Conservation (phyloP, 108 stramenopile species). For the Craspedostauros australis region DNA sequence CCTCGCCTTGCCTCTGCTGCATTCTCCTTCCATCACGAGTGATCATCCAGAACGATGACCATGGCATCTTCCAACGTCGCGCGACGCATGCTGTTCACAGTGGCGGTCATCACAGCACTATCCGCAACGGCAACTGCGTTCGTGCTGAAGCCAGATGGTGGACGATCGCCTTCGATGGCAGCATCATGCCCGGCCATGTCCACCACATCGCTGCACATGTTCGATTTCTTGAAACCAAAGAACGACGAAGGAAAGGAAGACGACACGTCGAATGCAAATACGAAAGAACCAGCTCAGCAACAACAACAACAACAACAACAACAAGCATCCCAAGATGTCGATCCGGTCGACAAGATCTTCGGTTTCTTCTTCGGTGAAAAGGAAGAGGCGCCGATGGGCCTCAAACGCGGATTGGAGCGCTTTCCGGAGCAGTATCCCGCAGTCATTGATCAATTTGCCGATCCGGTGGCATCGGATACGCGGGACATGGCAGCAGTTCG, state of each 20-base stretch:
- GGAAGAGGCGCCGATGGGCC: constrained; percentile 59
- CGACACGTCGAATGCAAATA: neutral
- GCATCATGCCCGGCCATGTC: neutral
- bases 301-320: neutral
- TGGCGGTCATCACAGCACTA: too few species aligned
- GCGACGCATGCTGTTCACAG: too few species aligned
- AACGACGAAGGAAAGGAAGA: neutral
- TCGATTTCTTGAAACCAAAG: constrained; percentile 23
- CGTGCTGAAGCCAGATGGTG: too few species aligned
- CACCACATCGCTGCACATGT: constrained; percentile 4
- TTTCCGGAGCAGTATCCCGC: constrained; percentile 86
- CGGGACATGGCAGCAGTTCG: constrained; percentile 57
- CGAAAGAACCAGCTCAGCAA: neutral
- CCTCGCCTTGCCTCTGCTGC: too few species aligned
- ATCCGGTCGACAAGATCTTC: constrained; percentile 84
- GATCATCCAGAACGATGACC: too few species aligned
- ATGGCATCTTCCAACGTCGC: too few species aligned
- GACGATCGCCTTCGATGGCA: too few species aligned
- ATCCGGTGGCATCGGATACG: constrained; percentile 56
- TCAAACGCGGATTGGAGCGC: constrained; percentile 38
- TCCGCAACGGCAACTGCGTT: too few species aligned
- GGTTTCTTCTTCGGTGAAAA: constrained; percentile 77
- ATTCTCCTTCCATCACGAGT: too few species aligned
- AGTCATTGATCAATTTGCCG: constrained; percentile 57
- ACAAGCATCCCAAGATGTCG: constrained; percentile 35